Evolutionary conservation across 1,139 yeast genomes (phyloP), one percentile per base, ranked within the genome.

Genomic region (Hyphopichia burtonii): DNA sequence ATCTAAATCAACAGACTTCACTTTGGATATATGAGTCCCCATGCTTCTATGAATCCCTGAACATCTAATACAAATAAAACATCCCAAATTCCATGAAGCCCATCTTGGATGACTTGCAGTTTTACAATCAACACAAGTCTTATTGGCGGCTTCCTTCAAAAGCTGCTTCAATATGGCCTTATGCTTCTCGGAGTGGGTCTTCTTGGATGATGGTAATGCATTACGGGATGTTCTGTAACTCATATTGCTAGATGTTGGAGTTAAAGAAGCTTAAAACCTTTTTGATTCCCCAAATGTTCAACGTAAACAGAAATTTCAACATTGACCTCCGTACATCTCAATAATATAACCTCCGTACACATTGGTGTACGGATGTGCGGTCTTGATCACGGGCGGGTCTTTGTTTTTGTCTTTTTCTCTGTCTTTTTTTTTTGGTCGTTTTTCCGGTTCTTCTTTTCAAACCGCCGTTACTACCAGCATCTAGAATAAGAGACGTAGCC

Each of bases 71-170:
- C 99, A 93, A 36, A 93, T 77, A 56, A 93, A 91, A 46, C 95
- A 81, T 25, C 99, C 99, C 45, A 93, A 65, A 53, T 84, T 89
- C 97, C 98, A 93, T 18, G 95, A 84, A 10, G 98, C 96, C 99
- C 99, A 93, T 42, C 99, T 74, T 14, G 99, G 99, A 63, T 91
- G 96, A 34, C 86, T 79, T 15, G 93, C 77, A 0, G 82, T 76
- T 62, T 93, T 93, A 66, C 99, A 93, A 62, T 93, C 99, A 2
- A 93, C 96, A 64, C 99, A 93, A 39, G 69, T 66, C 58, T 78
- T 80, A 68, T 93, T 93, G 36, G 81, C 79, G 1, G 82, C 80
- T 52, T 89, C 96, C 49, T 80, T 83, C 39, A 91, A 76, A 35
- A 90, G 72, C 40, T 84, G 83, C 59, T 81, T 81, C 49, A 90